Evolutionary conservation across 306 rosid genomes (phyloP).

Genomic region (Coriaria nepalensis): DNA sequence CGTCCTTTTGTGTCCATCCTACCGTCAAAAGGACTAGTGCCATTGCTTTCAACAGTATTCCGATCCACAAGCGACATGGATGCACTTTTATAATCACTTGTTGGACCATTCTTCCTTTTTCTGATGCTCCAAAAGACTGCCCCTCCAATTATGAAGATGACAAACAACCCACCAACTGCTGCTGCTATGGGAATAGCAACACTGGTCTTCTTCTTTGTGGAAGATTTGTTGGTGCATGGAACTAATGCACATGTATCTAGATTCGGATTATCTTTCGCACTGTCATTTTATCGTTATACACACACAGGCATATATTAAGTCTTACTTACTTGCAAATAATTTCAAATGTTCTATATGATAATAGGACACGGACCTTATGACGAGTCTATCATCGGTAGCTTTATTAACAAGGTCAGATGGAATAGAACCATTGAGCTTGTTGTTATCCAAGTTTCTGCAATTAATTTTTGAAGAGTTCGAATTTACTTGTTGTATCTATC

Average conservation of each 20-base stretch:
- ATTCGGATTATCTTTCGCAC: conserved; percentile 21
- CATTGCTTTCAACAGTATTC: too few species aligned
- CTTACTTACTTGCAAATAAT: neutral
- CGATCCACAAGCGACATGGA: too few species aligned
- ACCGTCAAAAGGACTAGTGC: too few species aligned
- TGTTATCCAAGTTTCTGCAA: conserved; percentile 27
- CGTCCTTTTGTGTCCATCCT: neutral
- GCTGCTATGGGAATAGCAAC: conserved; percentile 29
- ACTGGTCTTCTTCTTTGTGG: conserved; percentile 2
- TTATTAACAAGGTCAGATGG: conserved; percentile 24
- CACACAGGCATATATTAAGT: neutral
- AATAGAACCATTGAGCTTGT: conserved; percentile 29
- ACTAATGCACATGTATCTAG: conserved; percentile 13
- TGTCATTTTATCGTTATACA: neutral
- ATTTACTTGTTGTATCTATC: neutral
- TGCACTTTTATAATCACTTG: neutral
- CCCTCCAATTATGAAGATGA: neutral
- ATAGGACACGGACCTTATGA: conserved; percentile 21
- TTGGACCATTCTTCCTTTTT: neutral
- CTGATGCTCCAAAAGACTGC: conserved; percentile 7
- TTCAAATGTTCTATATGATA: neutral
- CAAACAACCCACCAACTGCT: conserved; percentile 28
- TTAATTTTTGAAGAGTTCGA: conserved; percentile 1
- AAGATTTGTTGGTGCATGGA: conserved; percentile 19
- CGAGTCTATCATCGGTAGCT: conserved; percentile 20